Evolutionary conservation across 345 rosid genomes (phyloP), one percentile per base, ranked within the genome.

Genomic region (Excoecaria agallocha): DNA sequence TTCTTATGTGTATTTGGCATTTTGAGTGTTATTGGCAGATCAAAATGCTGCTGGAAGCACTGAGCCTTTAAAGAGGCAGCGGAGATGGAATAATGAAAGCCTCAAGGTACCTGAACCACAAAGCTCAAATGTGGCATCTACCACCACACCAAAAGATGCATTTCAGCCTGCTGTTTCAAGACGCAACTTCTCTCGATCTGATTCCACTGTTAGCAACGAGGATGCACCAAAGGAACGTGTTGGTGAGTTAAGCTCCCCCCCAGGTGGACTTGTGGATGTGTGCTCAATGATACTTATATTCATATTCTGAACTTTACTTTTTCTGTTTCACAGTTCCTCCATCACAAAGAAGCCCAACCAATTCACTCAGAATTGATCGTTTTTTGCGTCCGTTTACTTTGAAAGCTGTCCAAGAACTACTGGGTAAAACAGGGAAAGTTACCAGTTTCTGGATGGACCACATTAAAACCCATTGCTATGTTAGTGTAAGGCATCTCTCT

Each of bases 401-500:
- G 79, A 93, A 90, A 76, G 98, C 99, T 85, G 98, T 93, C 71
- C 98, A 96, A 77, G 99, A 91, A 81, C 93, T 96, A 75, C 78
- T 96, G 35, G 96, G 95, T 35, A 90, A 90, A 83, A 93, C 97
- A 37, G 98, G 99, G 72, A 83, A 69, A 17, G 85, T 91, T 52
- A 78, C 86, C 41, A 84, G 85, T 81, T 96, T 95, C 86, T 95
- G 99, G 99, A 95, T 95, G 99, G 98, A 95, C 63, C 85, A 90
- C 51, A 95, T 95, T 71, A 95, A 95, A 85, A 95, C 99, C 55
- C 99, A 95, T 84, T 95, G 99, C 88, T 95, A 83, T 71, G 93
- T 91, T 43, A 85, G 88, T 56, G 99, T 96, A 89, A 87, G 96
- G 58, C 54, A 16, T 76, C 75, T 51, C 64, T 19, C 77, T 60